phyloP scores from a whole-genome alignment of 192 early-diverging fungal genomes.

The Linnemannia zychae region DNA sequence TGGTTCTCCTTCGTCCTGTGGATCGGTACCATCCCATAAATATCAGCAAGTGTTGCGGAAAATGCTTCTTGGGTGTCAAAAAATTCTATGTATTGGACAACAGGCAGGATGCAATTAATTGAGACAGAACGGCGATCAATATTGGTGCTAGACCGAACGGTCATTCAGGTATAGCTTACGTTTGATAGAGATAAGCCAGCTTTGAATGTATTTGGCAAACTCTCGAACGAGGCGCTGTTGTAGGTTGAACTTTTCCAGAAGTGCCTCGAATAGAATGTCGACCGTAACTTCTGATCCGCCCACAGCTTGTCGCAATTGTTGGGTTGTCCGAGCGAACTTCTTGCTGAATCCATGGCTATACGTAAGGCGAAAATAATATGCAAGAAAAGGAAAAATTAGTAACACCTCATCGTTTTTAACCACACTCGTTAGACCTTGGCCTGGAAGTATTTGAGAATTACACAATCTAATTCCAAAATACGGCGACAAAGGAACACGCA shows the following conservation, averaged over 20 bases:
- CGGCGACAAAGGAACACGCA: not conserved
- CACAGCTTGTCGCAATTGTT: constrained; percentile 76
- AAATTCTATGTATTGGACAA: constrained; percentile 37
- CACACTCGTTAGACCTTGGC: no score
- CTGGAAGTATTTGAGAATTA: constrained; percentile 7
- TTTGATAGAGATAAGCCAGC: constrained; percentile 64
- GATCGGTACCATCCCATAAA: constrained; percentile 63
- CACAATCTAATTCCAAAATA: constrained; percentile 35
- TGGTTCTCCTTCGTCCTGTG: constrained; percentile 39
- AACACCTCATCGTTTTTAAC: not conserved
- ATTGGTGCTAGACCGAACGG: not conserved
- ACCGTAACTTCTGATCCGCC: constrained; percentile 67
- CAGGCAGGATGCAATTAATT: not conserved
- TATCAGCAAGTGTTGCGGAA: constrained; percentile 67
- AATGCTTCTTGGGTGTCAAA: constrained; percentile 68
- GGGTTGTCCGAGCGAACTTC: constrained; percentile 72
- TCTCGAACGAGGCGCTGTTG: constrained; percentile 66
- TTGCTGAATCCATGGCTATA: constrained; percentile 85
- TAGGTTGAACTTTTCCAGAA: constrained; percentile 66
- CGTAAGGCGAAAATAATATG: constrained; percentile 3
- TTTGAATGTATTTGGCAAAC: constrained; percentile 61
- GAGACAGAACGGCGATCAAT: not conserved
- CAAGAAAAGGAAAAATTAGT: not conserved
- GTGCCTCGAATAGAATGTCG: constrained; percentile 73
- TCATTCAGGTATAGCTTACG: constrained; percentile 17